Evolutionary conservation across 2,329 filamentous ascomycete genomes (phyloP).

Genomic region (Parastagonospora nodorum): DNA sequence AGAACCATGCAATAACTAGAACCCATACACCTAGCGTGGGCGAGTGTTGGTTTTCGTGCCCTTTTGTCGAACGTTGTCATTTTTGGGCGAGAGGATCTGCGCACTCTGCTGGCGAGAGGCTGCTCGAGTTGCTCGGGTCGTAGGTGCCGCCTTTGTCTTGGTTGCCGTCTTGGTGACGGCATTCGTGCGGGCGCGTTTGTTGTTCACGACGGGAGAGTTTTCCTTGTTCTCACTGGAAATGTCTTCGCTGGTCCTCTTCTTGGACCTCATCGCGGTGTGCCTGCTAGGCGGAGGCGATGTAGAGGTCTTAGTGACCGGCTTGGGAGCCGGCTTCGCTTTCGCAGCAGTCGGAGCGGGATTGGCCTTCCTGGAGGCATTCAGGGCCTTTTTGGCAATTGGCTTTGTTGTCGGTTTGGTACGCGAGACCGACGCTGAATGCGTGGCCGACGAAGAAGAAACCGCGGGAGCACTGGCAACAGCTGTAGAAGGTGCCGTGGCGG

Average conservation of each 20-base stretch:
- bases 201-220: slow-evolving; percentile 28
- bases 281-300: neutral
- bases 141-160: slow-evolving; percentile 11
- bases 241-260: slow-evolving; percentile 36
- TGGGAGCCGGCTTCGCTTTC: slow-evolving; percentile 6
- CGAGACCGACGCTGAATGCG: slow-evolving; percentile 10
- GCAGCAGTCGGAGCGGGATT: slow-evolving; percentile 1
- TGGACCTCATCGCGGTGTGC: slow-evolving; percentile 14
- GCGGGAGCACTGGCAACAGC: slow-evolving; percentile 4
- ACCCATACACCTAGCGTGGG: slow-evolving; percentile 24
- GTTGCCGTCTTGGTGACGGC: slow-evolving; percentile 10
- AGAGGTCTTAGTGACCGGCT: too few species aligned
- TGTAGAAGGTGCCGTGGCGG: slow-evolving; percentile 2
- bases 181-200: slow-evolving; percentile 23
- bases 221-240: slow-evolving; percentile 36
- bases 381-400: slow-evolving; percentile 6
- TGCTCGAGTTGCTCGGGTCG: slow-evolving; percentile 27
- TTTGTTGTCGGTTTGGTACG: slow-evolving; percentile 6
- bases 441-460: slow-evolving; percentile 11
- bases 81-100: slow-evolving; percentile 32
- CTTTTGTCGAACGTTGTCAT: slow-evolving; percentile 21
- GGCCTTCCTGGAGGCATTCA: too few species aligned
- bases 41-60: slow-evolving; percentile 22
- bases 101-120: slow-evolving; percentile 26
- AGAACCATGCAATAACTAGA: slow-evolving; percentile 7